These are phyloP conservation scores for Yamadazyma mexicana DNA, from an alignment of 1,139 yeast genomes.

Conservation along the genomic window DNA sequence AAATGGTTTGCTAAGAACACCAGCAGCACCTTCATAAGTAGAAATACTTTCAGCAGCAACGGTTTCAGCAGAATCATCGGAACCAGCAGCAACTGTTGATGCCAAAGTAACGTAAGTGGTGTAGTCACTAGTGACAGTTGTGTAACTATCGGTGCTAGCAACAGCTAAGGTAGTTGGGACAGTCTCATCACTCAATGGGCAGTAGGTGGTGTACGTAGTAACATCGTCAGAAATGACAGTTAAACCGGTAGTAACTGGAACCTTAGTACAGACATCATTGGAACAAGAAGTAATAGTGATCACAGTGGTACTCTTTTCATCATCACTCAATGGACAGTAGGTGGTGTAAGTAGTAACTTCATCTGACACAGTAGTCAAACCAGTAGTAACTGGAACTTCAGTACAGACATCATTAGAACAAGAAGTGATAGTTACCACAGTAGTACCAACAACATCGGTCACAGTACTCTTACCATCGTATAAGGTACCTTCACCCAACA, in stretches of 20 bases:
- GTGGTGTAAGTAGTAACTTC: conserved; percentile 23
- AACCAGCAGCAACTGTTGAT: conserved; percentile 22
- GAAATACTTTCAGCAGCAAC: conserved; percentile 6
- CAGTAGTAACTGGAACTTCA: conserved; percentile 27
- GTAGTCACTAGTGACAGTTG: conserved; percentile 25
- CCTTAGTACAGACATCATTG: conserved; percentile 7
- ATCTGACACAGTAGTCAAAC: conserved; percentile 16
- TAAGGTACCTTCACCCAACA: conserved; percentile 7
- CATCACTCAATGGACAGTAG: conserved; percentile 21
- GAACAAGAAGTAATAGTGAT: conserved; percentile 24
- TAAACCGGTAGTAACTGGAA: conserved; percentile 28
- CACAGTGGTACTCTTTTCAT: too few relatives aligned
- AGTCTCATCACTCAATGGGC: conserved; percentile 18
- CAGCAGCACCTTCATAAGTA: conserved; percentile 3
- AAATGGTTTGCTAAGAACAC: background rate
- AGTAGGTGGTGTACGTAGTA: conserved; percentile 26
- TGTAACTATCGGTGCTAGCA: conserved; percentile 11
- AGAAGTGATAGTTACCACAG: conserved; percentile 24
- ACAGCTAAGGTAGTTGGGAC: conserved; percentile 1
- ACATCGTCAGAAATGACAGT: conserved; percentile 11
- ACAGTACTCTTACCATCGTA: conserved; percentile 10
- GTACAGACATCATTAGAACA: conserved; percentile 11
- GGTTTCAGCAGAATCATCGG: conserved; percentile 9
- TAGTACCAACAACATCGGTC: conserved; percentile 14
- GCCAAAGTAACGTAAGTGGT: conserved; percentile 51